phyloP scores from a whole-genome alignment of 352 stramenopile species.

The Sclerospora graminicola region DNA sequence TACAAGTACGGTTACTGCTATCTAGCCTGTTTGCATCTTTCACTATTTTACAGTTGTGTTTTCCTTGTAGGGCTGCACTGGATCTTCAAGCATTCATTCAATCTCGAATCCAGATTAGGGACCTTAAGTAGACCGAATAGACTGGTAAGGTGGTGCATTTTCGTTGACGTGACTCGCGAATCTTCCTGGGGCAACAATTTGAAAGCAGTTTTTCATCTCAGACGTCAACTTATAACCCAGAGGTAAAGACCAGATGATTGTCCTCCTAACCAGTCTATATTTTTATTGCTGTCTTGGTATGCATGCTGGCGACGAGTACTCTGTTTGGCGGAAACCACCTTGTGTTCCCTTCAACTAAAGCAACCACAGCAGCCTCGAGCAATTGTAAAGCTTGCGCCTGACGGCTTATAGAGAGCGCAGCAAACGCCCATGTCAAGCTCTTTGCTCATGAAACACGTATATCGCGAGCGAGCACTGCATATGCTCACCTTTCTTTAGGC shows the following conservation, averaged over 20 bases:
- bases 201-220: too few species aligned
- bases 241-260: background rate
- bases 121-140: conserved; percentile 14
- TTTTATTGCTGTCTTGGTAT: conserved; percentile 24
- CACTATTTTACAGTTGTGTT: background rate
- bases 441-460: conserved; percentile 16
- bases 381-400: conserved; percentile 4
- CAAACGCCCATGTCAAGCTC: conserved; percentile 18
- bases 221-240: too few species aligned
- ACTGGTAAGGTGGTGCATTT: background rate
- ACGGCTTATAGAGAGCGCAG: conserved; percentile 5
- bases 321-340: conserved; percentile 16
- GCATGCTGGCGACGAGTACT: conserved; percentile 8
- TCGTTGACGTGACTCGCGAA: too few species aligned
- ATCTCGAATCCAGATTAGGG: conserved; percentile 46
- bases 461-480: conserved; percentile 10
- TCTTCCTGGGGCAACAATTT: too few species aligned
- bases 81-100: conserved; percentile 73
- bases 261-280: conserved; percentile 28
- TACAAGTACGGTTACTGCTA: conserved; percentile 85
- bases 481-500: conserved; percentile 9
- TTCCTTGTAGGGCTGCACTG: conserved; percentile 44
- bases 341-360: conserved; percentile 14
- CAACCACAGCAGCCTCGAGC: conserved; percentile 10
- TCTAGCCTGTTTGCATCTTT: background rate